Evolutionary conservation across 805 yeast species (phyloP).

Genomic region (Spathaspora passalidarum): DNA sequence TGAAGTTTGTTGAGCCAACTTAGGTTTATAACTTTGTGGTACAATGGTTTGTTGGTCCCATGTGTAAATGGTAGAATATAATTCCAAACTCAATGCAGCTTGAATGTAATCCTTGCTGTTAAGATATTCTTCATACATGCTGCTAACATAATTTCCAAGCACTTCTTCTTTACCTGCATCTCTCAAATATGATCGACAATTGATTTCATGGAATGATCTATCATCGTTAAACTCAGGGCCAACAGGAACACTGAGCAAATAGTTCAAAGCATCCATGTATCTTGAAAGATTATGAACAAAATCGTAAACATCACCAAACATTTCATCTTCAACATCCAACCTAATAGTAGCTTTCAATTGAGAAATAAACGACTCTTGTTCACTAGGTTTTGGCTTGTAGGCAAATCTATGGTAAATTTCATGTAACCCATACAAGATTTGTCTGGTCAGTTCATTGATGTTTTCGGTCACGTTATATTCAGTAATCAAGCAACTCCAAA

Average conservation of each 20-base stretch:
- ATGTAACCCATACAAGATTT: constrained; percentile 60
- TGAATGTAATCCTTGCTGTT: constrained; percentile 64
- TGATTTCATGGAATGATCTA: constrained; percentile 72
- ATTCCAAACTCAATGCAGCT: constrained; percentile 78
- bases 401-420: constrained; percentile 57
- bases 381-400: constrained; percentile 54
- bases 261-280: constrained; percentile 62
- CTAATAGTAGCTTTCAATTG: constrained; percentile 43
- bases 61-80: constrained; percentile 69
- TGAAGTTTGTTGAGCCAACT: constrained; percentile 74
- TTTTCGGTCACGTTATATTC: constrained; percentile 60
- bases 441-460: constrained; percentile 59
- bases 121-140: constrained; percentile 64
- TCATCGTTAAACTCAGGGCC: constrained; percentile 87
- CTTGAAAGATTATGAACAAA: constrained; percentile 51
- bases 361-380: constrained; percentile 52
- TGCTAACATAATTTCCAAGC: constrained; percentile 74
- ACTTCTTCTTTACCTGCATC: constrained; percentile 77
- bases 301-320: constrained; percentile 46
- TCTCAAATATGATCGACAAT: constrained; percentile 71
- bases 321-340: constrained; percentile 64
- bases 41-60: constrained; percentile 65
- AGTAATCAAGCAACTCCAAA: constrained; percentile 71
- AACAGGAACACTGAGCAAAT: constrained; percentile 69
- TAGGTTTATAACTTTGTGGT: constrained; percentile 60